Conservation (phyloP, 179 eudicot species). For the Silene noctiflora region DNA sequence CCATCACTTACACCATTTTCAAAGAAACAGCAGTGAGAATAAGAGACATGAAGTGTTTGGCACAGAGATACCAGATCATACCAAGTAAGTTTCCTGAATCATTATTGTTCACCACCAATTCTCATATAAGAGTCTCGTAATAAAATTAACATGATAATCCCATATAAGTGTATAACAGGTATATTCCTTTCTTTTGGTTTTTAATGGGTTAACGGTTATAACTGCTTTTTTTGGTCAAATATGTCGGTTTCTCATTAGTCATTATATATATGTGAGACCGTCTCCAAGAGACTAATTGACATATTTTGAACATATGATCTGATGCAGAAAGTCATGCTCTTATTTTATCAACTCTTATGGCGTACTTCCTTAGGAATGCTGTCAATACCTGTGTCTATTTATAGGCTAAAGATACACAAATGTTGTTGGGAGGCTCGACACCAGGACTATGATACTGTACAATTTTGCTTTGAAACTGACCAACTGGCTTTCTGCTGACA, state of each 20-base stretch:
- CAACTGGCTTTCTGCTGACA: not conserved
- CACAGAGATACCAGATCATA: conserved; percentile 14
- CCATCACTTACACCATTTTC: conserved; percentile 42
- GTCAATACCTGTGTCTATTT: conserved; percentile 13
- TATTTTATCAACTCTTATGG: not conserved
- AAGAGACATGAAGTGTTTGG: conserved; percentile 3
- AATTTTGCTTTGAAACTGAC: not conserved
- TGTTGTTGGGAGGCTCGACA: conserved; percentile 14
- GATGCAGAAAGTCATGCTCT: not conserved
- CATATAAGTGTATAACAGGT: too few relatives aligned
- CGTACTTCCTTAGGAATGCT: conserved; percentile 14
- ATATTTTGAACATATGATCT: conserved; percentile 5
- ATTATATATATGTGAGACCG: not conserved
- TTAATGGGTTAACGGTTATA: not conserved
- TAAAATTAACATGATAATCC: too few relatives aligned
- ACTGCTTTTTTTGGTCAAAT: not conserved
- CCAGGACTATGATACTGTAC: conserved; percentile 6
- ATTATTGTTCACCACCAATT: not conserved
- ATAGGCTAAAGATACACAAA: conserved; percentile 17
- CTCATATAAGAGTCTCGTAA: too few relatives aligned
- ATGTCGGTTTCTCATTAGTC: not conserved
- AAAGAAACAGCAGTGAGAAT: conserved; percentile 20
- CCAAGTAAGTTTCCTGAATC: conserved; percentile 15
- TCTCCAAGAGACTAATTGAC: not conserved
- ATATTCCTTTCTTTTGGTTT: not conserved